Evolutionary conservation across 2,329 filamentous ascomycete species (phyloP), one percentile per base, ranked within the genome.

Genomic region (Sarocladium kiliense): DNA sequence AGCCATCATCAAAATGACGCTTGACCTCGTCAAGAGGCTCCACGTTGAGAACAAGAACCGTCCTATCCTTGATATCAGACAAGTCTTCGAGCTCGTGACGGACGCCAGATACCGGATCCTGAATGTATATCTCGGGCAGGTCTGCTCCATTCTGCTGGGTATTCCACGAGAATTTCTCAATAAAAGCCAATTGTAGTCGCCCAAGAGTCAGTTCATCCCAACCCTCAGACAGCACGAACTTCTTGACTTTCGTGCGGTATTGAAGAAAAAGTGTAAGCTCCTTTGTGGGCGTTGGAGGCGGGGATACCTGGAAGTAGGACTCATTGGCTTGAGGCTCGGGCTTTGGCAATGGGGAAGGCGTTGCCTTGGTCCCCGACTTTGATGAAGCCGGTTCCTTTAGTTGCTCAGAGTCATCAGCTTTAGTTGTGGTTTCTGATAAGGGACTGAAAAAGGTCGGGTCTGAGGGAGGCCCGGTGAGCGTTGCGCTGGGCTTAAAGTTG

Each of bases 91-190:
- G 75, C 72, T 99, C 94, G 68, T 99, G 93, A 16, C 94, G 87
- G n/a, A 99, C 89, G 1, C 94, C 94, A 9, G 94, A 97, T 2
- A 97, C 82, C 0, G 92, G 88, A 68, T 99, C 94, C 69, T 99
- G 94, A 16, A 99, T 94, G 68, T 99, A 97, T 16, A 99, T 97
- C 64, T 99, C 94, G 0, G 94, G 94, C 45, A 99, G 74, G 67
- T 99, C 94, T 14, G 85, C 84, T 7, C 94, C 94, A 64, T 97
- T 95, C 58, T 91, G 88, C 63, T 97, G 92, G 1, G 93, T 97
- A 64, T 96, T 97, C 92, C 95, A 99, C 0, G 93, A 94, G 67
- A 99, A 99, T 68, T 97, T 99, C 63, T 99, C 94, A 63, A 99
- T 99, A 64, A 99, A 99, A 1, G 94, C 93, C 26, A 99, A 80